These are phyloP conservation scores for Aspergillus felis DNA, from an alignment of 2,329 filamentous ascomycete genomes.

Conservation along the genomic window DNA sequence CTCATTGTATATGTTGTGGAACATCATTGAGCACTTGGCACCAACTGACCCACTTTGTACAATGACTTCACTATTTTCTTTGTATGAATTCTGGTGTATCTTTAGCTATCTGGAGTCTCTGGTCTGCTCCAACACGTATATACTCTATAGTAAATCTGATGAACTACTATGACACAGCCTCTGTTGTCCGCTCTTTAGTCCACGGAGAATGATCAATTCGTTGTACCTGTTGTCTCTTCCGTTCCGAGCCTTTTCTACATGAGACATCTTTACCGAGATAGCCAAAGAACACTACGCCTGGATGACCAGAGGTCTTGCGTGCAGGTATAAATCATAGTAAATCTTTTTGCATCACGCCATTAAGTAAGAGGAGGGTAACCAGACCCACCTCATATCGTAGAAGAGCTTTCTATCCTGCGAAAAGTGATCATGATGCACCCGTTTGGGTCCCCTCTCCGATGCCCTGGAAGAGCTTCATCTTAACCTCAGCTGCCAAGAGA, in stretches of 20 bases:
- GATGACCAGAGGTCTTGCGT: background rate
- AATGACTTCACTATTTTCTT: background rate
- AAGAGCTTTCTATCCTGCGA: background rate
- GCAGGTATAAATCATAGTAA: background rate
- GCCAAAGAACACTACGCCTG: background rate
- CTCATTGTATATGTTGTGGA: background rate
- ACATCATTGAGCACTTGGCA: background rate
- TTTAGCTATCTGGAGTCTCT: background rate
- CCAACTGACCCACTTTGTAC: background rate
- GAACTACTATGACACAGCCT: conserved; percentile 16
- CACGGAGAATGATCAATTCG: background rate
- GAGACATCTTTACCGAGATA: background rate
- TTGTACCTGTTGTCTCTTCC: conserved; percentile 8
- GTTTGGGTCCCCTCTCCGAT: conserved; percentile 27
- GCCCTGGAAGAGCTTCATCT: conserved; percentile 48
- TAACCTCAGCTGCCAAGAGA: conserved; percentile 47
- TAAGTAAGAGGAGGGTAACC: background rate
- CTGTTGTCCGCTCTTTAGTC: conserved; percentile 8
- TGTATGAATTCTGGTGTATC: background rate
- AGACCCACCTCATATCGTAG: background rate
- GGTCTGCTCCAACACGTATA: background rate
- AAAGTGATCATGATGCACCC: conserved; percentile 9
- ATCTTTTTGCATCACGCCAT: background rate
- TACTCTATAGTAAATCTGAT: conserved; percentile 4
- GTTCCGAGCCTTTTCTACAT: background rate